These are phyloP conservation scores for Trichosporon sp. DNA, from an alignment of 1,284 basidiomycete species.

Conservation along the genomic window DNA sequence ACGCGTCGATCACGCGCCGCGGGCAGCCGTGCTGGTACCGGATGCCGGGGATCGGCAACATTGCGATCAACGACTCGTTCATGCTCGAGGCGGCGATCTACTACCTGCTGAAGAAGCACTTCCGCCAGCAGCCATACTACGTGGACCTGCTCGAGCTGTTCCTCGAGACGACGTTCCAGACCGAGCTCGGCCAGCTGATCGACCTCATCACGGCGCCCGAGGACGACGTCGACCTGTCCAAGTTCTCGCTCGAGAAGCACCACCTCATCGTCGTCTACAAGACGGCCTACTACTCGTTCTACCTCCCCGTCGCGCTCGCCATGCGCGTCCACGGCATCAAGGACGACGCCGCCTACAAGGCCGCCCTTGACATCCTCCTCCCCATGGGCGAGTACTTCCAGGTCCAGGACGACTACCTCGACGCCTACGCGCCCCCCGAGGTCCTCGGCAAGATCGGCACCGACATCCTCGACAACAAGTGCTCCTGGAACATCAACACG, in stretches of 20 bases:
- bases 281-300: conserved; percentile 98
- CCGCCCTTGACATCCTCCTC: conserved; percentile 78
- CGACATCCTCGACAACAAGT: conserved; percentile 98
- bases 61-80: conserved; percentile 95
- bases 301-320: conserved; percentile 93
- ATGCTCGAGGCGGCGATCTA: conserved; percentile 97
- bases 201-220: conserved; percentile 95
- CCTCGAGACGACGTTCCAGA: conserved; percentile 89
- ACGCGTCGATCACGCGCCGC: conserved; percentile 83
- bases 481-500: conserved; percentile 92
- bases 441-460: conserved; percentile 96
- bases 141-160: conserved; percentile 86
- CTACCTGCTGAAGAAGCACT: conserved; percentile 80
- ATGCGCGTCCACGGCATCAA: conserved; percentile 73
- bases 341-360: conserved; percentile 66
- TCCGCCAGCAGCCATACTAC: conserved; percentile 77
- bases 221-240: conserved; percentile 75
- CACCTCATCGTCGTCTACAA: conserved; percentile 95
- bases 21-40: conserved; percentile 98
- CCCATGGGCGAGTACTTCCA: conserved; percentile 98
- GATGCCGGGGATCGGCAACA: conserved; percentile 67
- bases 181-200: conserved; percentile 92
- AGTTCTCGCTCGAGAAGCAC: conserved; percentile 83
- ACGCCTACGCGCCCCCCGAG: conserved; percentile 85
- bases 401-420: conserved; percentile 95